These are phyloP conservation scores for Leccinum griseonigrum DNA, from an alignment of 1,284 basidiomycete genomes.

Conservation along the genomic window DNA sequence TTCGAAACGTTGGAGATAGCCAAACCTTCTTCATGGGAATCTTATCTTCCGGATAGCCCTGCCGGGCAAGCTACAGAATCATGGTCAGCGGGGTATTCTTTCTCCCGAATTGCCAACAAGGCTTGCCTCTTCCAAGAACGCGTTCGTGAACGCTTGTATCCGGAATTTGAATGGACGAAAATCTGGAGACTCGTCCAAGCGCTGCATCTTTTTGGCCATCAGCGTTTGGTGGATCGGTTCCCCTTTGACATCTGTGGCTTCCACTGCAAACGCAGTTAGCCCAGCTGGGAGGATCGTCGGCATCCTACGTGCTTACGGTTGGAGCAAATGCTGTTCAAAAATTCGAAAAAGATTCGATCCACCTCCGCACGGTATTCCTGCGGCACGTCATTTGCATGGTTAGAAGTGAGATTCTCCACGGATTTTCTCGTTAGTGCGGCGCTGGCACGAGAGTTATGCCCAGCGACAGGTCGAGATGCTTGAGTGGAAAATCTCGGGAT, in stretches of 20 bases:
- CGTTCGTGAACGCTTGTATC: constrained; percentile 97
- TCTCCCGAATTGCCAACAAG: constrained; percentile 6
- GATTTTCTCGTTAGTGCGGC: constrained; percentile 26
- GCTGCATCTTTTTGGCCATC: constrained; percentile 99
- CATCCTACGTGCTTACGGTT: constrained; percentile 62
- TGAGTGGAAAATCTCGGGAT: constrained; percentile 23
- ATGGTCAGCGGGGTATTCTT: constrained; percentile 13
- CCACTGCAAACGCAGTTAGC: constrained; percentile 55
- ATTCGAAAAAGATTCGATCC: constrained; percentile 90
- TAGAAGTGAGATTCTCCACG: constrained; percentile 32
- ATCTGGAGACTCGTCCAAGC: constrained; percentile 92
- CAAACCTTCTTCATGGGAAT: constrained; percentile 86
- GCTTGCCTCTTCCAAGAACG: constrained; percentile 88
- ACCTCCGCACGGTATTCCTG: constrained; percentile 80
- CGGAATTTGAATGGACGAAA: constrained; percentile 99
- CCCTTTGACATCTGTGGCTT: constrained; percentile 90
- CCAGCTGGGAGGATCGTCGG: constrained; percentile 6
- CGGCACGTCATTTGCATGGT: constrained; percentile 66
- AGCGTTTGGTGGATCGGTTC: constrained; percentile 98
- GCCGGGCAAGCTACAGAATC: constrained; percentile 58
- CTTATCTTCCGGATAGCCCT: constrained; percentile 83
- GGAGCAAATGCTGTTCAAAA: constrained; percentile 86
- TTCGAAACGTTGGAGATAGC: constrained; percentile 16
- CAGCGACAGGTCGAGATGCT: constrained; percentile 23
- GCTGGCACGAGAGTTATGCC: constrained; percentile 21